Base-by-base conservation (phyloP, 2,329 filamentous ascomycete species). In the Calcarisporium arbuscula region DNA sequence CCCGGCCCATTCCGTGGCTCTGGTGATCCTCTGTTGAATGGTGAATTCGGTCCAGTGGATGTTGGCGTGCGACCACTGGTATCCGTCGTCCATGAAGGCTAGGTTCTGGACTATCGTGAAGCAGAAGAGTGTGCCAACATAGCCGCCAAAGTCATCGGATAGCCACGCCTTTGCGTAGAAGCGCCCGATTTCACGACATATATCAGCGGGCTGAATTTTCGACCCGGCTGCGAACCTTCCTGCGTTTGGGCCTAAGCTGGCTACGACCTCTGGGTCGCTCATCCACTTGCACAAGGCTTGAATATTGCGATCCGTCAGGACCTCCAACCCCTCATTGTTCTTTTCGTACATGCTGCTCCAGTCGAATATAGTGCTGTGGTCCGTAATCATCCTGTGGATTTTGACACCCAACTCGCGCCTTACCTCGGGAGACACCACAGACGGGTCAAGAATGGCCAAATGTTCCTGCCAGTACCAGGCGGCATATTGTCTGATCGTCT, bases 381-480 rank as follows among this genome's bases (percentile, higher is more conserved):
- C 52, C 0, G 55, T 63, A 8, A 65, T 51, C 57, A 65, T 62
- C 26, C 44, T 51, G 35, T 56, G 52, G 2, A 65, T 49, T 4
- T 45, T 49, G 17, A 39, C 48, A 2, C 58, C 60, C 8, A 65
- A 48, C 5, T 49, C 44, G 2, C 46, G 46, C 39, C 61, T 65
- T 28, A 61, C 51, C 0, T 45, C 34, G 0, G 32, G 35, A 0
- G 51, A 40, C 1, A 62, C 44, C 0, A 40, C 40, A 0, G 39
- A 30, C 2, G 52, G 52, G 25, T 64, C 54, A 11, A 65, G 45
- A 1, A 51, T 52, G 0, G 52, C 52, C 10, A 64, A 35, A 41
- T 66, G 62, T 22, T 66, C 62, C 32, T 63, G 62, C 62, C 62
- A 65, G 36, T 66, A 66, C 62, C 62, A 64, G 0, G 62, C 61